Evolutionary conservation across 2,329 filamentous ascomycete genomes (phyloP).

Genomic region (Cercospora beticola): DNA sequence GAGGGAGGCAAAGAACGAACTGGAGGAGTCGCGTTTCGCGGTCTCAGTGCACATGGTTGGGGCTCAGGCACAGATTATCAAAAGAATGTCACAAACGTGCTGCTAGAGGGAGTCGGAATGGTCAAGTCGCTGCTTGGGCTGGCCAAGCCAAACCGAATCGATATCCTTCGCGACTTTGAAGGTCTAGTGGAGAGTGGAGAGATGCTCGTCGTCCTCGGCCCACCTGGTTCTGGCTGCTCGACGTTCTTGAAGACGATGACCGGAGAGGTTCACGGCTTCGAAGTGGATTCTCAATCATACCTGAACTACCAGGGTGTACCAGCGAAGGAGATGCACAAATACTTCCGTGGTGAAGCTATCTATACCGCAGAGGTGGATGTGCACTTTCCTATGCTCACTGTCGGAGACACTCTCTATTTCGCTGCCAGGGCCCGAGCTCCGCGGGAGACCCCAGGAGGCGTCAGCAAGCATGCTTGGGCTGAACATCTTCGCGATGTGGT

Average conservation of each 20-base stretch:
- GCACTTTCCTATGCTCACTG: conserved; percentile 73
- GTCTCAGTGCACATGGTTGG: conserved; percentile 51
- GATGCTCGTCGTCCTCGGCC: conserved; percentile 73
- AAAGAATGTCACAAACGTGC: conserved; percentile 51
- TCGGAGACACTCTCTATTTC: conserved; percentile 77
- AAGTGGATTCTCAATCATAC: conserved; percentile 66
- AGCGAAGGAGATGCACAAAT: conserved; percentile 71
- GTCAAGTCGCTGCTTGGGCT: conserved; percentile 39
- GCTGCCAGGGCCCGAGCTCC: conserved; percentile 70
- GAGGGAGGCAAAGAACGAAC: conserved; percentile 46
- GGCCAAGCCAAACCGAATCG: conserved; percentile 41
- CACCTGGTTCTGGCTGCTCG: conserved; percentile 69
- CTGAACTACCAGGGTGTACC: conserved; percentile 81
- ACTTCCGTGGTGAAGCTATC: conserved; percentile 80
- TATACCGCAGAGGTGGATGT: conserved; percentile 84
- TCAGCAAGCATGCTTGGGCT: conserved; percentile 56
- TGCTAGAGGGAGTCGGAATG: conserved; percentile 43
- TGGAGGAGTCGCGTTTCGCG: conserved; percentile 48
- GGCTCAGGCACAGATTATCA: conserved; percentile 53
- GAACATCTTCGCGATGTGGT: conserved; percentile 68
- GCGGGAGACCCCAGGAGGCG: conserved; percentile 59
- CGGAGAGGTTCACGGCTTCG: conserved; percentile 79
- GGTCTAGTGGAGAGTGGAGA: conserved; percentile 69
- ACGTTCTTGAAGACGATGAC: conserved; percentile 83
- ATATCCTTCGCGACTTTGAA: conserved; percentile 68